Evolutionary conservation across 352 stramenopile genomes (phyloP), one percentile per base, ranked within the genome.

Genomic region (Phytophthora citrophthora): DNA sequence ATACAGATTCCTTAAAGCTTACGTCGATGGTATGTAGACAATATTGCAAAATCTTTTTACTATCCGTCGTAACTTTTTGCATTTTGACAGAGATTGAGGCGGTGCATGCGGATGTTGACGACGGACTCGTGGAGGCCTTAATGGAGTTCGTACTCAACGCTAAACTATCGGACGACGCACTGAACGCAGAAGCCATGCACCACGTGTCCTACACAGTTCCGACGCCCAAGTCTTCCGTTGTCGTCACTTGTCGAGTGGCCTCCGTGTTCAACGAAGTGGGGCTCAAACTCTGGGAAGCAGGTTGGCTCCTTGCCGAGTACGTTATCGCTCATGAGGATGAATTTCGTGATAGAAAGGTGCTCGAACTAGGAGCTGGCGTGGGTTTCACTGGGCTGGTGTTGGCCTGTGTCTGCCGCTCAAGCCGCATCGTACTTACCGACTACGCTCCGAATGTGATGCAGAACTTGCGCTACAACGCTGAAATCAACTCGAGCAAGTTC

Each of bases 361-460:
- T 95, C 9, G 86, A 95, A 44, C 68, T 95, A 10, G 86, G 86
- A 5, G 83, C 84, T 9, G 86, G 86, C 5, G 86, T 91, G 0
- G 86, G 86, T 5, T 88, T 95, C 54, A 87, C 83, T 1, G 83
- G 84, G 0, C 69, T 95, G 26, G 76, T 78, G 6, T 45, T 93
- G 16, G 83, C 83, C 2, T 81, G 70, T 11, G 61, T 70, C n/a
- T 64, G 78, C 18, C 50, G 36, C 7, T 61, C 77, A 1, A 72
- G 64, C 23, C 63, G 65, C 7, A 50, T 95, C 5, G 49, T 93
- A 9, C 64, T 95, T 31, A 93, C 76, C 18, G 86, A 95, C 52
- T 93, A 95, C 66, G 81, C 84, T 16, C 80, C 83, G 2, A 83
- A 72, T n/a, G 86, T 95, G n/a, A 82, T 93, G 75, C 79, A 90